Conservation (phyloP, 352 stramenopile genomes). For the Phytopythium litorale region DNA sequence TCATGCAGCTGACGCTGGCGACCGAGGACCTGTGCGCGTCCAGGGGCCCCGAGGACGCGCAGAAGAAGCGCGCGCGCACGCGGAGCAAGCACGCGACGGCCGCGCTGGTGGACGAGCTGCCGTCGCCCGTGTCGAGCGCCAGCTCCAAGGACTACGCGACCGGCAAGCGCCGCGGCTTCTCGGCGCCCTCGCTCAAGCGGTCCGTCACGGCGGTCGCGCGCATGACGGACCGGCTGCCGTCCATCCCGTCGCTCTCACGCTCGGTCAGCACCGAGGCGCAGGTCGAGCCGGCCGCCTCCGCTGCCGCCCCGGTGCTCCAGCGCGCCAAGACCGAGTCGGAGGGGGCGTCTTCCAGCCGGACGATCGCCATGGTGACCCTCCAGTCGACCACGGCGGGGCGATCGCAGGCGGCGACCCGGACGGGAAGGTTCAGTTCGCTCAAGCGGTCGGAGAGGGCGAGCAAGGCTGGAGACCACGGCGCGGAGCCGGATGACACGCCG, state of each 20-base stretch:
- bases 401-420: not conserved
- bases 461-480: not conserved
- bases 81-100: constrained; percentile 7
- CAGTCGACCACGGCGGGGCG: constrained; percentile 13
- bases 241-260: constrained; percentile 27
- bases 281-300: constrained; percentile 1
- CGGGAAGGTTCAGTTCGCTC: not conserved
- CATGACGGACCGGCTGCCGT: constrained; percentile 22
- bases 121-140: constrained; percentile 8
- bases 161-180: constrained; percentile 37
- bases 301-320: constrained; percentile 9
- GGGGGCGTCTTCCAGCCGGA: constrained; percentile 8
- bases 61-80: not conserved
- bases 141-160: constrained; percentile 10
- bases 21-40: constrained; percentile 8
- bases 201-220: constrained; percentile 30
- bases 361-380: constrained; percentile 3
- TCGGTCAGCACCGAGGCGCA: constrained; percentile 10
- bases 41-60: constrained; percentile 2
- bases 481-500: not conserved
- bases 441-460: not conserved
- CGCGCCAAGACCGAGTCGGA: constrained; percentile 19
- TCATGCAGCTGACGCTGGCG: constrained; percentile 14
- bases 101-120: constrained; percentile 12
- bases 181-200: constrained; percentile 24